Base-by-base conservation (phyloP, 352 stramenopile genomes). In the Phytophthora capsici region DNA sequence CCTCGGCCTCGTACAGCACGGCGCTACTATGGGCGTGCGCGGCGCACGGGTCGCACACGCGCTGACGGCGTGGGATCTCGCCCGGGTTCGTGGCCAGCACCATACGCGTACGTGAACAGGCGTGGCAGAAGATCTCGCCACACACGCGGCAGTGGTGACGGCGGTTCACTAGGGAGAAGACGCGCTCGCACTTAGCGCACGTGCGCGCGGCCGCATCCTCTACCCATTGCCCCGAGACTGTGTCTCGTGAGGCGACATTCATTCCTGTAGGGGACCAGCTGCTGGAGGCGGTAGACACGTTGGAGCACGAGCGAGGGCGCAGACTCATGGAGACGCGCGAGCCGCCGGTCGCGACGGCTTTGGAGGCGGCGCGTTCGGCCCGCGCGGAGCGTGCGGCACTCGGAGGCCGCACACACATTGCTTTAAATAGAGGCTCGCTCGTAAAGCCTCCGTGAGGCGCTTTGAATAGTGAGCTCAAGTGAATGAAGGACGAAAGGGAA, bases 91-190 rank as follows among this genome's bases (percentile, higher is more conserved):
- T 93, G 40, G 80, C 78, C 25, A 96, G 71, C 59, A 92, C 77
- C 73, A 95, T 94, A 19, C 90, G 77, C 36, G 77, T 93, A 34
- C 88, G 86, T 16, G 86, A 91, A 53, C 86, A 94, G 26, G 80
- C 69, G 67, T 90, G 80, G 59, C 86, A 94, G 71, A 94, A 94
- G 47, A 94, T 90, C 64, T 93, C 66, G 28, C 86, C 86, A 48
- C 86, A 94, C 46, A 91, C 84, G 51, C 86, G 86, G 69, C 86
- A 94, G 74, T 94, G 86, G 61, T 94, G 86, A 23, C 86, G 82
- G 2, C 86, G 82, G 68, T 90, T 89, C 40, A 91, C 77, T 23
- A 94, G 69, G 49, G 86, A 88, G 54, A 94, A 94, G 6, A 22
- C 49, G 26, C 80, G 77, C 63, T 85, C 79, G 66, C 86, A 94